A percentile compares a stretch with the other conserved stretches of the same genome.
These are phyloP conservation scores for Spergularia marina DNA, from an alignment of 148 eudicot species.

Conservation along the genomic window DNA sequence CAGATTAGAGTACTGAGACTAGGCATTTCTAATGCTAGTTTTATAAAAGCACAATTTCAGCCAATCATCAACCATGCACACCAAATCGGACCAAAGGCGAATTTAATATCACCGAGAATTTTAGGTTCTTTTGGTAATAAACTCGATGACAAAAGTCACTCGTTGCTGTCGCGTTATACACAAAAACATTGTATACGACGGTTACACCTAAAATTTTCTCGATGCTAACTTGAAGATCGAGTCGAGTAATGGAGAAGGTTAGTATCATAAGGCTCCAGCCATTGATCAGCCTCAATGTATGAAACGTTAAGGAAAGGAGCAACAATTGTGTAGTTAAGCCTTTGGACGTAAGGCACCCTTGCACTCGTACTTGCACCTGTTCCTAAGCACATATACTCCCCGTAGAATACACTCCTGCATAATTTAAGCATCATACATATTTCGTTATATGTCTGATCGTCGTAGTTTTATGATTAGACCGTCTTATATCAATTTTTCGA, in stretches of 20 bases:
- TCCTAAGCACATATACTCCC: constrained; percentile 86
- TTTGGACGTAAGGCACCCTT: constrained; percentile 69
- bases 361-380: constrained; percentile 48
- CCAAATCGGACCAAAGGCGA: too few relatives aligned
- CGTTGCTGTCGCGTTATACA: too few relatives aligned
- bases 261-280: constrained; percentile 53
- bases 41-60: too few relatives aligned
- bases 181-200: not conserved
- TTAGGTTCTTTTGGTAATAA: too few relatives aligned
- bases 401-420: constrained; percentile 73
- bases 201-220: not conserved
- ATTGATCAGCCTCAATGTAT: constrained; percentile 75
- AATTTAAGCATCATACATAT: too few relatives aligned
- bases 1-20: not conserved
- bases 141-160: too few relatives aligned
- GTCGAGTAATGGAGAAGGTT: constrained; percentile 23
- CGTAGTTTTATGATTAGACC: not conserved
- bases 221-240: not conserved
- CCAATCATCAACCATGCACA: too few relatives aligned
- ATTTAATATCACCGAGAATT: too few relatives aligned
- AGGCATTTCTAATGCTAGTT: too few relatives aligned
- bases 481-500: too few relatives aligned
- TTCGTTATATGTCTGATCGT: too few relatives aligned
- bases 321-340: constrained; percentile 61
- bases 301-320: constrained; percentile 61